Conservation (phyloP, 495 filamentous ascomycete species). For the Penicillium manginii region DNA sequence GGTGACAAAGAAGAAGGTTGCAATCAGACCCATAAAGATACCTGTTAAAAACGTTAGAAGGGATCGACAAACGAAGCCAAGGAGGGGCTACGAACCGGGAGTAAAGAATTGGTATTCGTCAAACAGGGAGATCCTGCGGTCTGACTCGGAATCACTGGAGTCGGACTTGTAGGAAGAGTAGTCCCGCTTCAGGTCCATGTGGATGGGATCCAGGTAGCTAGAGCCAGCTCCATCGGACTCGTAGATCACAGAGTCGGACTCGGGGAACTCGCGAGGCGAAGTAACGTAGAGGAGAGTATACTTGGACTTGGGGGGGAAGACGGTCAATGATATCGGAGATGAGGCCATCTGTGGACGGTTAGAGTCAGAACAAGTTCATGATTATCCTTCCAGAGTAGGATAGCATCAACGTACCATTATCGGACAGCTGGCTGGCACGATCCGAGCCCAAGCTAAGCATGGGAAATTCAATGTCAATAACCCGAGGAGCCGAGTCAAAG, state of each 20-base stretch:
- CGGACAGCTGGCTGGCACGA: slow-evolving; percentile 46
- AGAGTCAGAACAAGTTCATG: background rate
- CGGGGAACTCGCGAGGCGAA: slow-evolving; percentile 45
- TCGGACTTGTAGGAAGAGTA: slow-evolving; percentile 32
- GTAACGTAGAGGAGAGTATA: slow-evolving; percentile 69
- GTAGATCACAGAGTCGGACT: slow-evolving; percentile 48
- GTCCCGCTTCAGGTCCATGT: slow-evolving; percentile 66
- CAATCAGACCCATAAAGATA: slow-evolving; percentile 81
- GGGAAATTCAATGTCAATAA: slow-evolving; percentile 58
- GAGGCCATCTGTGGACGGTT: slow-evolving; percentile 59
- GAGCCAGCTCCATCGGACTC: slow-evolving; percentile 54
- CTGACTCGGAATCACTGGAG: slow-evolving; percentile 16
- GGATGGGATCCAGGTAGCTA: slow-evolving; percentile 51
- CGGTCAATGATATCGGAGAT: slow-evolving; percentile 60
- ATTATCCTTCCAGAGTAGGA: background rate
- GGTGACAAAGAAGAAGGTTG: slow-evolving; percentile 65
- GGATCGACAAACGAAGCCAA: too few species aligned
- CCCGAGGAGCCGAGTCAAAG: slow-evolving; percentile 50
- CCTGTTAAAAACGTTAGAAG: slow-evolving; percentile 44
- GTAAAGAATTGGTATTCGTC: slow-evolving; percentile 90
- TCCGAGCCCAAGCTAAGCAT: slow-evolving; percentile 43
- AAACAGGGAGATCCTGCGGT: slow-evolving; percentile 66
- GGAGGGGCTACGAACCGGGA: slow-evolving; percentile 53
- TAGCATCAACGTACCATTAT: slow-evolving; percentile 46
- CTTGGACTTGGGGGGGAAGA: slow-evolving; percentile 54